Conservation (phyloP, 2,329 filamentous ascomycete genomes). For the Dactylellina sp. region DNA sequence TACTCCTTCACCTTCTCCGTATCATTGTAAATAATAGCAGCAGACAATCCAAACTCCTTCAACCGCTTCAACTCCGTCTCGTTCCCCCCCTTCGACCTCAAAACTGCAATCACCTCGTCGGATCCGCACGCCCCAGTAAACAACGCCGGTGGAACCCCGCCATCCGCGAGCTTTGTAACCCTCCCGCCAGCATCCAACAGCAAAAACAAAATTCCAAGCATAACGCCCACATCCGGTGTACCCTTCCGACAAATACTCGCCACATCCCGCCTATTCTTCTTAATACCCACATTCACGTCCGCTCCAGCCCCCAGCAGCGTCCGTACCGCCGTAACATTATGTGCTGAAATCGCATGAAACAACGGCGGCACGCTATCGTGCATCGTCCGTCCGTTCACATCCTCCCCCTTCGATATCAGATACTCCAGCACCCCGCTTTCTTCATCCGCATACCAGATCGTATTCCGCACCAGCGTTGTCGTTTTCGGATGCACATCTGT, state of each 20-base stretch:
- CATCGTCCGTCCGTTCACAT: slow-evolving; percentile 12
- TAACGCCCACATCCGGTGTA: not conserved
- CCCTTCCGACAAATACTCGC: slow-evolving; percentile 2
- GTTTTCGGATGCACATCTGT: not conserved
- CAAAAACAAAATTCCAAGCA: slow-evolving; percentile 25
- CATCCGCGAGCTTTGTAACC: not conserved
- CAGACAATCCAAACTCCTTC: slow-evolving; percentile 11
- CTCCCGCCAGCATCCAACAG: slow-evolving; percentile 13
- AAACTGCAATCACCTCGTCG: slow-evolving; percentile 13
- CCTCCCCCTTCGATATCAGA: slow-evolving; percentile 24
- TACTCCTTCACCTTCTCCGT: slow-evolving; percentile 1
- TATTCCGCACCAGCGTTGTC: slow-evolving; percentile 10
- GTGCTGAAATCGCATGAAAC: slow-evolving; percentile 23
- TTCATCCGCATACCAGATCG: slow-evolving; percentile 37
- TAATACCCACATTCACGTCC: slow-evolving; percentile 17
- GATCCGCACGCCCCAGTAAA: slow-evolving; percentile 16
- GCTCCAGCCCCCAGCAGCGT: slow-evolving; percentile 22
- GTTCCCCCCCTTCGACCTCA: slow-evolving; percentile 5
- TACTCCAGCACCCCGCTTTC: slow-evolving; percentile 23
- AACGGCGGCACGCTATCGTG: slow-evolving; percentile 15
- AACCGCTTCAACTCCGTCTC: slow-evolving; percentile 7
- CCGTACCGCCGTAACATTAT: slow-evolving; percentile 19
- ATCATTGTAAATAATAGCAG: slow-evolving; percentile 23
- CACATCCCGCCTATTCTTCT: slow-evolving; percentile 9
- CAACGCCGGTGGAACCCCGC: slow-evolving; percentile 6